Evolutionary conservation across 1,284 basidiomycete species (phyloP), one percentile per base, ranked within the genome.

Genomic region (Pholiota adiposa): DNA sequence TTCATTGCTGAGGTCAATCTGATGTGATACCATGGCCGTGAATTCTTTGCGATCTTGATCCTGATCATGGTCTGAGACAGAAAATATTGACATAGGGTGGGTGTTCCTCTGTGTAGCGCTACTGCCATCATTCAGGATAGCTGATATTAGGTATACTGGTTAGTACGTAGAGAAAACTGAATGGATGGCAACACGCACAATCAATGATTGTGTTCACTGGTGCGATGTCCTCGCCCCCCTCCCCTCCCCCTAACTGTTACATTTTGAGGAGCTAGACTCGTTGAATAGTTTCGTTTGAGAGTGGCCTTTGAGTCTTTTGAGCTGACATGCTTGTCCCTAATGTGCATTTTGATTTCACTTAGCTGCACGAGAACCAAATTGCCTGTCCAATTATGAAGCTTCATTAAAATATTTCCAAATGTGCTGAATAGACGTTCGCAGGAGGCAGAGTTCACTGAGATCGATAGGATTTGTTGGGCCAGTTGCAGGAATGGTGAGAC

Each of bases 401-500:
- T 71, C 18, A 69, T 73, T 9, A 73, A 63, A 4, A 64, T 74
- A 31, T 64, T 65, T 14, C 71, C 73, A 63, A 73, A 70, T 1
- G 64, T 55, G 54, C 72, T 75, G 59, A 74, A 75, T n/a, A 75
- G 66, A 2, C 61, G 62, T 61, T 74, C 67, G 54, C 70, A 73
- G 4, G 72, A 74, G 21, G 72, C 70, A 23, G 31, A 33, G 12
- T 33, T 33, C n/a, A n/a, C n/a, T n/a, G n/a, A n/a, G n/a, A n/a
- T n/a, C n/a, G n/a, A n/a, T n/a, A n/a, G n/a, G n/a, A n/a, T n/a
- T n/a, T n/a, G n/a, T n/a, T n/a, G n/a, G n/a, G n/a, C n/a, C n/a
- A n/a, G n/a, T n/a, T n/a, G n/a, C n/a, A n/a, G n/a, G n/a, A n/a
- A n/a, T n/a, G n/a, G n/a, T n/a, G n/a, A n/a, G n/a, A n/a, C n/a